Percentiles rank a stretch among this genome's conserved stretches.
These are phyloP conservation scores for Vanrija sp. DNA, from an alignment of 1,284 basidiomycete genomes.

Conservation along the genomic window DNA sequence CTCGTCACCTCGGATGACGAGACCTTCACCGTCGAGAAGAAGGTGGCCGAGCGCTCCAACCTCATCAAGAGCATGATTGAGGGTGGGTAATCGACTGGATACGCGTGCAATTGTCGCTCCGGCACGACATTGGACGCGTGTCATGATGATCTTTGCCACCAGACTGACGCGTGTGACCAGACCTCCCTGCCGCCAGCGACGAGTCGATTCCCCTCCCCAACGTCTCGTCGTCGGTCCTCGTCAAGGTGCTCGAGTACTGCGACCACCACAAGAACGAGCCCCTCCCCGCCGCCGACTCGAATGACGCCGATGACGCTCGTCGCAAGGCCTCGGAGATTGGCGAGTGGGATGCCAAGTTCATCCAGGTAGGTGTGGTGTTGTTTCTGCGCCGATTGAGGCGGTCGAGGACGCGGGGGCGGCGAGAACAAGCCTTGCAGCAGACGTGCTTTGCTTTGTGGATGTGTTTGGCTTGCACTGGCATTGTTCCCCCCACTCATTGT, in stretches of 20 bases:
- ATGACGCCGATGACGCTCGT: conserved; percentile 89
- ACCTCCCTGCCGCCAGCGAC: conserved; percentile 82
- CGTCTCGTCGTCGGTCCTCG: conserved; percentile 91
- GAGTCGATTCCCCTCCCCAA: conserved; percentile 95
- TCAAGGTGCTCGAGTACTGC: conserved; percentile 99
- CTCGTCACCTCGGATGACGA: conserved; percentile 81
- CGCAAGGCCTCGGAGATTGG: conserved; percentile 96
- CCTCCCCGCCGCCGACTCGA: conserved; percentile 68
- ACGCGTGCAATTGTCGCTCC: background rate
- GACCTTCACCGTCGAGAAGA: conserved; percentile 87
- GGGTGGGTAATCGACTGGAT: conserved; percentile 56
- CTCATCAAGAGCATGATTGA: conserved; percentile 99
- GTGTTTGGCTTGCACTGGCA: background rate
- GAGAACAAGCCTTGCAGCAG: background rate
- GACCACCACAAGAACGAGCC: conserved; percentile 97
- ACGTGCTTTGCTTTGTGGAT: background rate
- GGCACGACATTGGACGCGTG: background rate
- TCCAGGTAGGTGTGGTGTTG: conserved; percentile 55
- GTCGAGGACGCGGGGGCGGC: background rate
- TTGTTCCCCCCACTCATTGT: background rate
- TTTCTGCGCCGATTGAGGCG: too few relatives aligned
- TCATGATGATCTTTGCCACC: too few relatives aligned
- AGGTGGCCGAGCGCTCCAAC: conserved; percentile 90
- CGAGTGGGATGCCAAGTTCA: conserved; percentile 99
- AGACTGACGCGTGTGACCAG: conserved; percentile 50